Evolutionary conservation across 1,284 basidiomycete genomes (phyloP).

Genomic region (Naganishia sp.): DNA sequence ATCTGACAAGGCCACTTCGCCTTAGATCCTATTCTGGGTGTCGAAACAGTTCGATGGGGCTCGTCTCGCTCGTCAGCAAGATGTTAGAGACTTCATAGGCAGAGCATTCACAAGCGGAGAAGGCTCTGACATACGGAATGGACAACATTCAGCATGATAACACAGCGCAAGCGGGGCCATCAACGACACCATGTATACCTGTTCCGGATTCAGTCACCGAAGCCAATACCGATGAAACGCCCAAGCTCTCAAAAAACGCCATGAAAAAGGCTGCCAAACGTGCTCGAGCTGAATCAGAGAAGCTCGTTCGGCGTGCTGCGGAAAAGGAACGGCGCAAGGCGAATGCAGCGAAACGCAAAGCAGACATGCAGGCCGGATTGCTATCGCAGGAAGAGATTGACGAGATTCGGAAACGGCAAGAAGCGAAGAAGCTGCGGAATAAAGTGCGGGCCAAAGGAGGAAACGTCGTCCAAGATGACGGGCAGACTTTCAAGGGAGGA

Average conservation of each 20-base stretch:
- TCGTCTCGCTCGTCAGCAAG: no score
- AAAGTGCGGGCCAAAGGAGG: slow-evolving; percentile 41
- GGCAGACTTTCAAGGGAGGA: slow-evolving; percentile 60
- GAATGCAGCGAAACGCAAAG: slow-evolving; percentile 61
- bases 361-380: slow-evolving; percentile 51
- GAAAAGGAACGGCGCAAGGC: slow-evolving; percentile 54
- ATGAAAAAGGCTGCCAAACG: slow-evolving; percentile 73
- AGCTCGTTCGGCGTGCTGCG: slow-evolving; percentile 70
- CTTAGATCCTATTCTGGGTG: no score
- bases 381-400: slow-evolving; percentile 37
- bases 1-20: neutral
- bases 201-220: neutral
- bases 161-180: slow-evolving; percentile 21
- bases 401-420: slow-evolving; percentile 36
- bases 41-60: no score
- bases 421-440: slow-evolving; percentile 62
- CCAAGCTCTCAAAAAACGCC: slow-evolving; percentile 70
- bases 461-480: slow-evolving; percentile 53
- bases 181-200: neutral
- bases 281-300: slow-evolving; percentile 65
- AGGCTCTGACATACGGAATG: neutral
- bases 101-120: neutral
- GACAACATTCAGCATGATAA: neutral
- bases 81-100: no score
- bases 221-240: slow-evolving; percentile 11